These are phyloP conservation scores for Cenococcum geophilum DNA, from an alignment of 495 filamentous ascomycete species.

Conservation along the genomic window DNA sequence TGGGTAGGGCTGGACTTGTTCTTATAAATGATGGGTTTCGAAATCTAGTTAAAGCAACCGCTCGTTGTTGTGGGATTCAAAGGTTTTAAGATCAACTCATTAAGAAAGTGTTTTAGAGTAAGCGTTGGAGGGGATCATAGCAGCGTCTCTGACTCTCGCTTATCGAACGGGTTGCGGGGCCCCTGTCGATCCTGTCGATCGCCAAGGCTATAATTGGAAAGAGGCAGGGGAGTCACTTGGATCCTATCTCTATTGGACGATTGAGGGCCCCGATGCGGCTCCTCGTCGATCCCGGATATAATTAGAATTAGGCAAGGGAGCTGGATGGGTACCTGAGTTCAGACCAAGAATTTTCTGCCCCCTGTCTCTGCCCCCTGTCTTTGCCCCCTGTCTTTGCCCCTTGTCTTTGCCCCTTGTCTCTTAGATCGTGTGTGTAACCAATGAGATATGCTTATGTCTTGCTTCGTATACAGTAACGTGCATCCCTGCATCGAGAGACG, in stretches of 20 bases:
- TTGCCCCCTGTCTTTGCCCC: conserved; percentile 1
- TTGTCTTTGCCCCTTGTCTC: neutral
- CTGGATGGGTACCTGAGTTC: conserved; percentile 1
- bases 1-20: neutral
- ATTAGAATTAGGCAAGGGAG: conserved; percentile 3
- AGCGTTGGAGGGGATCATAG: neutral
- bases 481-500: no score
- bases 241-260: conserved; percentile 1
- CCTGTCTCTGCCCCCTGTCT: conserved; percentile 1
- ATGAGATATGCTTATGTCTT: conserved; percentile 2
- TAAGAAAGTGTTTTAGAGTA: conserved; percentile 4
- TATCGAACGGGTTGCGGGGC: neutral
- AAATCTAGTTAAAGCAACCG: neutral
- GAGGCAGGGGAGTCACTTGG: neutral
- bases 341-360: conserved; percentile 1
- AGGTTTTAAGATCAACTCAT: conserved; percentile 3
- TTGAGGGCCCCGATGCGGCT: neutral
- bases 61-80: neutral
- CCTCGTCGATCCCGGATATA: neutral
- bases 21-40: conserved; percentile 1
- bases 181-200: conserved; percentile 1
- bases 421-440: neutral
- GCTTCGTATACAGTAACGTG: no score
- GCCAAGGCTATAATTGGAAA: conserved; percentile 2
- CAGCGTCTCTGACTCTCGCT: conserved; percentile 1